phyloP scores from a whole-genome alignment of 257 asterid genomes.

The Oldenlandia corymbosa region DNA sequence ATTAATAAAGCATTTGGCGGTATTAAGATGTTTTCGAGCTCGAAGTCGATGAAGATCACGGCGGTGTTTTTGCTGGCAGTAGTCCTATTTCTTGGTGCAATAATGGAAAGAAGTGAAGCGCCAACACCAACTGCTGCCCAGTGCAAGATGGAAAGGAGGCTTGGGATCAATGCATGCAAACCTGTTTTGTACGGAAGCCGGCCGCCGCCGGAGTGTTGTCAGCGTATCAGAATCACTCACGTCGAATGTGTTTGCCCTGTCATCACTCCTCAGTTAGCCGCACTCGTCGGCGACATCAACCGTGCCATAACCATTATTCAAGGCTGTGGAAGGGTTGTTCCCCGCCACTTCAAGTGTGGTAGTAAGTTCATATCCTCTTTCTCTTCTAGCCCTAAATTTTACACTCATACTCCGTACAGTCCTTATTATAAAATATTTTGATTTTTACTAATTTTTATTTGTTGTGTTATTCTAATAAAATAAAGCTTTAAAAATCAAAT shows the following conservation, averaged over 20 bases:
- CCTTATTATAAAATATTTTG: too few species aligned
- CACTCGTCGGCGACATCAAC: constrained; percentile 15
- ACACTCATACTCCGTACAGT: too few species aligned
- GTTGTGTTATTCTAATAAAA: too few species aligned
- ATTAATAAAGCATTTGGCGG: too few species aligned
- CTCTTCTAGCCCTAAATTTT: too few species aligned
- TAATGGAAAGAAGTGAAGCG: not conserved
- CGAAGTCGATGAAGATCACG: not conserved
- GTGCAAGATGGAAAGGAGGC: constrained; percentile 13
- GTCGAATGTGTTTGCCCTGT: constrained; percentile 18
- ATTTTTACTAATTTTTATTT: too few species aligned
- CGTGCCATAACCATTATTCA: constrained; percentile 12
- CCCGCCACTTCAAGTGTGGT: constrained; percentile 33
- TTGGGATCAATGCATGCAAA: constrained; percentile 22
- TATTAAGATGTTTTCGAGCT: too few species aligned
- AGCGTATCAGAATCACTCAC: constrained; percentile 18
- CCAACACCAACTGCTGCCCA: constrained; percentile 1
- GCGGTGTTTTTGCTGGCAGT: not conserved
- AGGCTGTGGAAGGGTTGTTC: constrained; percentile 26
- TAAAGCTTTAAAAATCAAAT: too few species aligned
- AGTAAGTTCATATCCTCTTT: constrained; percentile 14
- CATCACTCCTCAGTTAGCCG: constrained; percentile 23
- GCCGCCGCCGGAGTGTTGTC: constrained; percentile 22
- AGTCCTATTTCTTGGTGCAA: not conserved
- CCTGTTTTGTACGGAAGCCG: constrained; percentile 18